These are phyloP conservation scores for Cyathus striatus DNA, from an alignment of 768 basidiomycete species.

Conservation along the genomic window DNA sequence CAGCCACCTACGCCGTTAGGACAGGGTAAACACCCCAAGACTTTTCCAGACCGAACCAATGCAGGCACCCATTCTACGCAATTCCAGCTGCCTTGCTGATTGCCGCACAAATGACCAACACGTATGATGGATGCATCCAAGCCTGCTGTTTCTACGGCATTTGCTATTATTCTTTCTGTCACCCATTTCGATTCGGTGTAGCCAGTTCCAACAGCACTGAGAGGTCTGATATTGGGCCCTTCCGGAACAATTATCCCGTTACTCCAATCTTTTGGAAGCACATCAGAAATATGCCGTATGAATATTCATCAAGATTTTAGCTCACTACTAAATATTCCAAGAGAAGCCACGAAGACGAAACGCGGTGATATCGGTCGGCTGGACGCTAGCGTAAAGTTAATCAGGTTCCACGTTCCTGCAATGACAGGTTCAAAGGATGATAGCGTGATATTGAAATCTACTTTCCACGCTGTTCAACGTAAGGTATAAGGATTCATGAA, in stretches of 20 bases:
- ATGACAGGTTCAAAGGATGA: conserved; percentile 39
- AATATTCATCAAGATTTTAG: not conserved
- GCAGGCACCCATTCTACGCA: conserved; percentile 38
- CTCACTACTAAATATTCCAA: conserved; percentile 18
- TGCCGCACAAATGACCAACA: conserved; percentile 40
- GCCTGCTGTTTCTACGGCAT: conserved; percentile 18
- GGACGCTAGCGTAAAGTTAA: conserved; percentile 33
- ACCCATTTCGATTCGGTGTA: conserved; percentile 40
- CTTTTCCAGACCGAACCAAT: conserved; percentile 23
- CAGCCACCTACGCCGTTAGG: conserved; percentile 22
- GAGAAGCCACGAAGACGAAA: conserved; percentile 33
- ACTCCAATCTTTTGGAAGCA: conserved; percentile 8
- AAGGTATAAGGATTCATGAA: not conserved
- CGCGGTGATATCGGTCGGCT: conserved; percentile 16
- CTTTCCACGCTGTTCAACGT: conserved; percentile 28
- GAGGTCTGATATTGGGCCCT: conserved; percentile 13
- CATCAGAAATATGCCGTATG: not conserved
- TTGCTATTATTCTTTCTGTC: conserved; percentile 25
- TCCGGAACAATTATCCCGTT: conserved; percentile 15
- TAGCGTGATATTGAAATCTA: conserved; percentile 39
- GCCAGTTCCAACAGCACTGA: conserved; percentile 24
- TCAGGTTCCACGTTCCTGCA: conserved; percentile 29
- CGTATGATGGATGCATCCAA: conserved; percentile 29
- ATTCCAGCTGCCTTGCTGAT: conserved; percentile 37
- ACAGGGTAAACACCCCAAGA: conserved; percentile 25